Percentiles rank a stretch among this genome's conserved stretches.
Evolutionary conservation across 2,329 filamentous ascomycete species (phyloP).

Genomic region (Fusarium sp.): DNA sequence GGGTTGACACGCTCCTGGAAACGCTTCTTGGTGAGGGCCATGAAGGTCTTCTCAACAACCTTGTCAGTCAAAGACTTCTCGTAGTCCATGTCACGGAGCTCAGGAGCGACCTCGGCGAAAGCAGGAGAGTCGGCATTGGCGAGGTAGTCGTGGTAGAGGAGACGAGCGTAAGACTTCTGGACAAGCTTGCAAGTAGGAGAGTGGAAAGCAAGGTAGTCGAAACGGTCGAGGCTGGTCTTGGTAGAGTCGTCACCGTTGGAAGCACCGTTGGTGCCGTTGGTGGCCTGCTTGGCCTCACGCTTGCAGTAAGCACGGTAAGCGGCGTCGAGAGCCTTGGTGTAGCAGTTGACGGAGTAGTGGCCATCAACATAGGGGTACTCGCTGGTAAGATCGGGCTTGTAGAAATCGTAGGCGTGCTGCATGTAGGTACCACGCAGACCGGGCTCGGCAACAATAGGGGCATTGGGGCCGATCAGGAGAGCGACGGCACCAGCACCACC

Average conservation of each 20-base stretch:
- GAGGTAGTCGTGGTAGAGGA: constrained; percentile 88
- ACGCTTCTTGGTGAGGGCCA: constrained; percentile 83
- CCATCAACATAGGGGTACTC: constrained; percentile 88
- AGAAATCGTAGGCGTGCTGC: constrained; percentile 88
- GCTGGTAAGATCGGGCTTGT: constrained; percentile 87
- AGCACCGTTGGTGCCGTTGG: constrained; percentile 62
- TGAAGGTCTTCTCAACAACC: constrained; percentile 85
- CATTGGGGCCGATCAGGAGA: constrained; percentile 80
- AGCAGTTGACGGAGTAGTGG: constrained; percentile 83
- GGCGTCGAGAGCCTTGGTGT: constrained; percentile 79
- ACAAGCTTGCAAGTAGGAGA: constrained; percentile 88
- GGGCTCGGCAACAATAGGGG: constrained; percentile 78
- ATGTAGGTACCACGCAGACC: constrained; percentile 83
- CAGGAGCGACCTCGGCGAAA: constrained; percentile 78
- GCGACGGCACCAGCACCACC: constrained; percentile 83
- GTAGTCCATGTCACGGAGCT: constrained; percentile 81
- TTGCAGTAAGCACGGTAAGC: constrained; percentile 83
- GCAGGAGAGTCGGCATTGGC: constrained; percentile 70
- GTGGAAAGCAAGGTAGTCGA: constrained; percentile 86
- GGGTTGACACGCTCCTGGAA: constrained; percentile 81
- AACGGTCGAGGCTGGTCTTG: constrained; percentile 77
- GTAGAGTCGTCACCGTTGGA: constrained; percentile 54
- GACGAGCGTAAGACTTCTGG: constrained; percentile 82
- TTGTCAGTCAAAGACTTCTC: constrained; percentile 82
- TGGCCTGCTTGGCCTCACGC: constrained; percentile 69